These are phyloP conservation scores for Stropharia rugosoannulata DNA, from an alignment of 768 basidiomycete species.

Conservation along the genomic window DNA sequence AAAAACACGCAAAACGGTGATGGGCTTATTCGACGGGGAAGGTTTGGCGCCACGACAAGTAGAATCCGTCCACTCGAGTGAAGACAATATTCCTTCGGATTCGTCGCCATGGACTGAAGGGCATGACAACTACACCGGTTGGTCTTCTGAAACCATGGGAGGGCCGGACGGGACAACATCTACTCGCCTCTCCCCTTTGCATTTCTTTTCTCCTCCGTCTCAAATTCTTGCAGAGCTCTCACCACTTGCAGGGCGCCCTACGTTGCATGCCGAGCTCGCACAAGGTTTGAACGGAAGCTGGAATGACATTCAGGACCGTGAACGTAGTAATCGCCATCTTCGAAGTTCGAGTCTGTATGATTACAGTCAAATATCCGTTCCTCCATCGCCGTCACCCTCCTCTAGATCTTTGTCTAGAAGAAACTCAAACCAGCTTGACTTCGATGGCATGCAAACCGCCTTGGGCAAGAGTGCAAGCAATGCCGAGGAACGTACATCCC, in stretches of 20 bases:
- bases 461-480: background rate
- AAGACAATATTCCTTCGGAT: conserved; percentile 26
- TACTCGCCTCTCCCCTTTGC: conserved; percentile 31
- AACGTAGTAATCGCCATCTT: conserved; percentile 38
- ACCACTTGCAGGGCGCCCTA: conserved; percentile 23
- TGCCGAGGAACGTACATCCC: background rate
- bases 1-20: conserved; percentile 51
- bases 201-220: conserved; percentile 25
- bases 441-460: background rate
- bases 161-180: conserved; percentile 5
- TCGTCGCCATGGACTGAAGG: conserved; percentile 28
- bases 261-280: conserved; percentile 56
- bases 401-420: conserved; percentile 8
- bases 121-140: conserved; percentile 21
- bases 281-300: conserved; percentile 25
- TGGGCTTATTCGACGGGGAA: conserved; percentile 56
- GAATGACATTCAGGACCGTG: conserved; percentile 6
- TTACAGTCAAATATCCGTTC: conserved; percentile 42
- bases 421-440: conserved; percentile 9
- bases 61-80: background rate
- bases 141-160: conserved; percentile 26
- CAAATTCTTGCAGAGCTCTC: conserved; percentile 19
- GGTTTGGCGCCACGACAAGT: background rate
- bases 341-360: conserved; percentile 57
- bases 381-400: conserved; percentile 36